Evolutionary conservation across 2,329 filamentous ascomycete genomes (phyloP).

Genomic region (Pseudogymnoascus sp.): DNA sequence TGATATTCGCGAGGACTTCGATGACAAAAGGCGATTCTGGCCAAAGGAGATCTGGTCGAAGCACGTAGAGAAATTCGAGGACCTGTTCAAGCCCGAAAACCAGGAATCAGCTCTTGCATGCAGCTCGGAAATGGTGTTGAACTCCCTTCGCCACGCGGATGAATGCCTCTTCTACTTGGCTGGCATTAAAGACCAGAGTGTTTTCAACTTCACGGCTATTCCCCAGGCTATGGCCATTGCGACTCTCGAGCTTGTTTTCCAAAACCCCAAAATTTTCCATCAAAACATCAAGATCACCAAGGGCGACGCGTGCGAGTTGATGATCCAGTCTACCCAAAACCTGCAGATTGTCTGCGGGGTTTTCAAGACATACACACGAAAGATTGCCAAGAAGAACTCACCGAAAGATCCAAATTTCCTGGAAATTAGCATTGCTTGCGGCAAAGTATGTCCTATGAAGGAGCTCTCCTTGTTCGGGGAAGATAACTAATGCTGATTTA

Average conservation of each 20-base stretch:
- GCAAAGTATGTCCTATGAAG: too few relatives aligned
- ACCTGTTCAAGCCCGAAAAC: slow-evolving; percentile 78
- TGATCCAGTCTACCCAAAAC: too few relatives aligned
- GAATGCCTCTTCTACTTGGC: slow-evolving; percentile 98
- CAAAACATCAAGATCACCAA: slow-evolving; percentile 98
- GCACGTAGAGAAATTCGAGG: slow-evolving; percentile 81
- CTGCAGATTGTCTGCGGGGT: too few relatives aligned
- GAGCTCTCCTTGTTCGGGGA: too few relatives aligned
- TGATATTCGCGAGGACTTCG: slow-evolving; percentile 82
- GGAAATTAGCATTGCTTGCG: too few relatives aligned
- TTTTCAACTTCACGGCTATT: slow-evolving; percentile 98
- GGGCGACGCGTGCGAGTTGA: too few relatives aligned
- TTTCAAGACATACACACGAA: too few relatives aligned
- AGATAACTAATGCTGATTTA: too few relatives aligned
- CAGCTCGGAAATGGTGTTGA: slow-evolving; percentile 88
- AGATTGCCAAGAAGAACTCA: too few relatives aligned
- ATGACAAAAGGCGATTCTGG: slow-evolving; percentile 86
- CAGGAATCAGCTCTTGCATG: slow-evolving; percentile 71
- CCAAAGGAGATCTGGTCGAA: slow-evolving; percentile 96
- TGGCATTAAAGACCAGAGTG: slow-evolving; percentile 86
- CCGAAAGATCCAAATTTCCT: too few relatives aligned
- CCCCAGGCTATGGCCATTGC: slow-evolving; percentile 97
- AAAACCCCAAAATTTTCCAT: slow-evolving; percentile 79
- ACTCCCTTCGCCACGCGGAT: slow-evolving; percentile 76
- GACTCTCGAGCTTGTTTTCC: slow-evolving; percentile 84